These are phyloP conservation scores for Scenedesmus sp. DNA, from an alignment of 163 green algal genomes.

Conservation along the genomic window DNA sequence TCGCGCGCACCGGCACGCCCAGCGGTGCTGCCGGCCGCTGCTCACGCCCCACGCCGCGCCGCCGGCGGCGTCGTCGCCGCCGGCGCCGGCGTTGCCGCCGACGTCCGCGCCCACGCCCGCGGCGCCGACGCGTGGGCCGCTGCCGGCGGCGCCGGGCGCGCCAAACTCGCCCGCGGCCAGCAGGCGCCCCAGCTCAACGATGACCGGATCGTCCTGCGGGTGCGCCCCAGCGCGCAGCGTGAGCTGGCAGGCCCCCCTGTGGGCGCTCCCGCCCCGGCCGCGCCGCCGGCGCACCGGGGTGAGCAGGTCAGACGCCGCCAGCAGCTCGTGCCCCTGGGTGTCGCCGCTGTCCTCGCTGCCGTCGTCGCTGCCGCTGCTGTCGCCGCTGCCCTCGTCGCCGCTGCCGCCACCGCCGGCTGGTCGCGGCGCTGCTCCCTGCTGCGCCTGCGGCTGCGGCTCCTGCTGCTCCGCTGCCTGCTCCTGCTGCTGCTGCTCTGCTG, in stretches of 20 bases:
- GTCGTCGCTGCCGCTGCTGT: background rate
- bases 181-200: conserved; percentile 1
- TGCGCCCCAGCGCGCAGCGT: background rate
- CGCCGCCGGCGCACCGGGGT: background rate
- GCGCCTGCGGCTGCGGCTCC: background rate
- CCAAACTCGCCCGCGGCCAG: conserved; percentile 33
- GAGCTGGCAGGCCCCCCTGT: too few relatives aligned
- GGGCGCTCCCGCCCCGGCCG: background rate
- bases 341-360: background rate
- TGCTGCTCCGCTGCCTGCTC: too few relatives aligned
- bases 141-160: background rate
- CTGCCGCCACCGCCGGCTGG: background rate
- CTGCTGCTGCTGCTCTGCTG: too few relatives aligned
- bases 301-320: conserved; percentile 6
- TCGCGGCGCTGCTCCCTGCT: background rate
- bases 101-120: too few relatives aligned
- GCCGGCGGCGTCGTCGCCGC: too few relatives aligned
- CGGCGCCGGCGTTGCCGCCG: too few relatives aligned
- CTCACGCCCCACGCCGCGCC: too few relatives aligned
- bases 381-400: background rate
- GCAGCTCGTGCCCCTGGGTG: background rate
- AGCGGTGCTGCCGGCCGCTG: too few relatives aligned
- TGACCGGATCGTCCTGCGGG: conserved; percentile 10
- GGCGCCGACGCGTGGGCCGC: too few relatives aligned
- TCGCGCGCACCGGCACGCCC: too few relatives aligned